A percentile compares a stretch with the other conserved stretches of the same genome.
phyloP scores from a whole-genome alignment of 129 eudicot genomes.

The Centella asiatica region DNA sequence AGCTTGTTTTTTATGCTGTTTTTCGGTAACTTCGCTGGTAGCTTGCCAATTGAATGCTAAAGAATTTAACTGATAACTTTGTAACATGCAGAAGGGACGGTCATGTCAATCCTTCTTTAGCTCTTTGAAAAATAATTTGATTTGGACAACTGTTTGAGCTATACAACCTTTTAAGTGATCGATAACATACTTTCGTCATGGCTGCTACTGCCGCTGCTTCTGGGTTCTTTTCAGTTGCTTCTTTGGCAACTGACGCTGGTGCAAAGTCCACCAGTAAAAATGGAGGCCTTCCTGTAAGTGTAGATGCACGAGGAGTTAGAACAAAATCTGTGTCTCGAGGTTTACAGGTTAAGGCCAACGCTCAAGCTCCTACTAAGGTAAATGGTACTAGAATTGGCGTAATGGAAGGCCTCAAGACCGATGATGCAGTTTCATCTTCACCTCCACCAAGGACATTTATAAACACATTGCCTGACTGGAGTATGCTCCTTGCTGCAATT shows the following conservation, averaged over 20 bases:
- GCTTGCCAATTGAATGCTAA: neutral
- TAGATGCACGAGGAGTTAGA: conserved; percentile 53
- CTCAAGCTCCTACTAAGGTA: conserved; percentile 84
- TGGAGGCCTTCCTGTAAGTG: conserved; percentile 38
- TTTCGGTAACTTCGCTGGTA: neutral
- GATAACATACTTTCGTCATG: conserved; percentile 26
- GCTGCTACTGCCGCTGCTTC: conserved; percentile 75
- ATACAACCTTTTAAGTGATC: neutral
- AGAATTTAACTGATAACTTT: conserved; percentile 6
- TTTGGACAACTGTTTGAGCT: neutral
- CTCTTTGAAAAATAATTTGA: neutral
- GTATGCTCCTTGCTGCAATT: conserved; percentile 97
- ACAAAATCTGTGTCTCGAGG: conserved; percentile 43
- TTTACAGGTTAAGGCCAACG: conserved; percentile 61
- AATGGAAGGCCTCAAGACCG: conserved; percentile 64
- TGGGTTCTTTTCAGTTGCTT: conserved; percentile 50
- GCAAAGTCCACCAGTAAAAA: conserved; percentile 40
- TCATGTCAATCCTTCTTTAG: conserved; percentile 8
- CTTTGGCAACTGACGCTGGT: conserved; percentile 52
- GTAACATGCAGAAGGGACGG: conserved; percentile 25
- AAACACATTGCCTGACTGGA: conserved; percentile 89
- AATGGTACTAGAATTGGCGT: conserved; percentile 70
- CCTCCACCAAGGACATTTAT: conserved; percentile 86
- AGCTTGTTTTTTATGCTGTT: neutral
- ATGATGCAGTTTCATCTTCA: conserved; percentile 44